These are phyloP conservation scores for Pochonia chlamydosporia DNA, from an alignment of 2,329 filamentous ascomycete species.

Conservation along the genomic window DNA sequence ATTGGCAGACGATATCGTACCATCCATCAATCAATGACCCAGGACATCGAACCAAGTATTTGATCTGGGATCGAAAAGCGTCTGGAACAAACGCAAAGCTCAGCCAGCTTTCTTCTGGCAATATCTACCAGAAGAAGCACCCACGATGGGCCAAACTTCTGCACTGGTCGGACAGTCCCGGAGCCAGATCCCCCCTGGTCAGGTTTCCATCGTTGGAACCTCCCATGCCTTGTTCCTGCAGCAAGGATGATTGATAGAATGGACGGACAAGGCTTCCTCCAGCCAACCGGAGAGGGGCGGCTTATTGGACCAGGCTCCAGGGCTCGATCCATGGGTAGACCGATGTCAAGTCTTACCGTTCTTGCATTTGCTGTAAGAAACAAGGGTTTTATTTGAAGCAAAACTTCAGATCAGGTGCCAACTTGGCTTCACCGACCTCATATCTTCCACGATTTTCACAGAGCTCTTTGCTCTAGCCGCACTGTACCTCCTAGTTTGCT, in stretches of 20 bases:
- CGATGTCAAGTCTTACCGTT: not conserved
- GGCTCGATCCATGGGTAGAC: not conserved
- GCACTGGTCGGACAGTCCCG: slow-evolving; percentile 3
- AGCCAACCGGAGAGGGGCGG: slow-evolving; percentile 7
- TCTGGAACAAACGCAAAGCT: not conserved
- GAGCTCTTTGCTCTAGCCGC: not conserved
- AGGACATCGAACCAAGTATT: no score
- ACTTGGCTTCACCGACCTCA: not conserved
- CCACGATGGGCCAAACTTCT: no score
- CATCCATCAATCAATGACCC: not conserved
- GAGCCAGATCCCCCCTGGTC: not conserved
- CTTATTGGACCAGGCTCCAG: slow-evolving; percentile 1
- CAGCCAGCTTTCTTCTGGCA: no score
- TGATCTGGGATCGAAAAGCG: not conserved
- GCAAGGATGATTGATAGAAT: slow-evolving; percentile 2
- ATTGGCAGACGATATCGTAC: not conserved
- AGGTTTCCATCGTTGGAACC: not conserved
- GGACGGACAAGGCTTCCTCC: not conserved
- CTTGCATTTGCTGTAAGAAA: not conserved
- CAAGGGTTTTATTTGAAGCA: not conserved
- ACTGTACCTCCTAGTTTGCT: not conserved
- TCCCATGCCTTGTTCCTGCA: slow-evolving; percentile 1
- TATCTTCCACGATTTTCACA: not conserved
- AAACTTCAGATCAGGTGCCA: not conserved
- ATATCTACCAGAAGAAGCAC: no score